Conservation (phyloP, 2,329 filamentous ascomycete genomes). For the Cercospora sp. region DNA sequence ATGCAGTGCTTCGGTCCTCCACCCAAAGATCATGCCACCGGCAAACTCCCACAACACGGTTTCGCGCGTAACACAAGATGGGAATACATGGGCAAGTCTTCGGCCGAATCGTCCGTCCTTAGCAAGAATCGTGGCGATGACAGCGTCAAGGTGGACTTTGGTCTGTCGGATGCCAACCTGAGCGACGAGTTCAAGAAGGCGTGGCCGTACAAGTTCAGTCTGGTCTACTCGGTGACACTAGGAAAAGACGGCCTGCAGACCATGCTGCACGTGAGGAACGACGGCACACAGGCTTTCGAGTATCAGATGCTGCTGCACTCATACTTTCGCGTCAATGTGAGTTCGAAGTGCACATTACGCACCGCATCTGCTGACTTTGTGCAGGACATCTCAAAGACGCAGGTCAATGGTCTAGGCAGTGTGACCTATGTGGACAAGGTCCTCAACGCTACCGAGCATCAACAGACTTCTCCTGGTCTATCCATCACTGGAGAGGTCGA, state of each 20-base stretch:
- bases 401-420: slow-evolving; percentile 73
- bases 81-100: slow-evolving; percentile 91
- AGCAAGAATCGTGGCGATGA: slow-evolving; percentile 53
- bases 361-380: slow-evolving; percentile 1
- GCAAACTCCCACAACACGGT: slow-evolving; percentile 83
- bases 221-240: slow-evolving; percentile 64
- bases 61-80: slow-evolving; percentile 87
- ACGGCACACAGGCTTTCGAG: slow-evolving; percentile 78
- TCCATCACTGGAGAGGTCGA: slow-evolving; percentile 78
- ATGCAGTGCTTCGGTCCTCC: slow-evolving; percentile 76
- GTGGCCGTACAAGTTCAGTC: slow-evolving; percentile 84
- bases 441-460: slow-evolving; percentile 61
- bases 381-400: slow-evolving; percentile 75
- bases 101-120: slow-evolving; percentile 57
- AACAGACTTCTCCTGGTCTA: slow-evolving; percentile 64
- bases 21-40: slow-evolving; percentile 73
- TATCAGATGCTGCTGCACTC: slow-evolving; percentile 91
- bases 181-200: slow-evolving; percentile 65
- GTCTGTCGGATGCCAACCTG: slow-evolving; percentile 73
- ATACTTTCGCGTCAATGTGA: slow-evolving; percentile 78
- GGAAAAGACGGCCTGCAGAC: slow-evolving; percentile 70
- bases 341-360: slow-evolving; percentile 32
- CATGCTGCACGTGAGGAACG: slow-evolving; percentile 82
- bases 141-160: slow-evolving; percentile 93
- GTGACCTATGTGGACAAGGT: slow-evolving; percentile 82